Evolutionary conservation across 306 rosid species (phyloP).

Genomic region (Spatholobus suberectus): DNA sequence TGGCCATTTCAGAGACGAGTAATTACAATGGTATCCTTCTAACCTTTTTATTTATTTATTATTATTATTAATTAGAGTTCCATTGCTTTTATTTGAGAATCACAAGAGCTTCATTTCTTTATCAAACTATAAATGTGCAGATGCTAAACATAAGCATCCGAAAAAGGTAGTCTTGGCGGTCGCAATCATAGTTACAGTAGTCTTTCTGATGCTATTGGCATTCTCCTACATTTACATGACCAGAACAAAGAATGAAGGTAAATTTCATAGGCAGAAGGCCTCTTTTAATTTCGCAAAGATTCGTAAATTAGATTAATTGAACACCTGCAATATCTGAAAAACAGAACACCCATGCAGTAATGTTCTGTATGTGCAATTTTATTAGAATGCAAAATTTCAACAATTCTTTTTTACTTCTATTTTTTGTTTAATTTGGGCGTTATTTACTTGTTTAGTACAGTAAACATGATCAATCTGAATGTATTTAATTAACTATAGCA

Average conservation of each 20-base stretch:
- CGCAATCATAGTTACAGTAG: not conserved
- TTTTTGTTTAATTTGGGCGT: too few relatives aligned
- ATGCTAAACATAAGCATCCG: not conserved
- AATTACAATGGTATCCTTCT: too few relatives aligned
- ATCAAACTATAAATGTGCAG: not conserved
- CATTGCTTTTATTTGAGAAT: too few relatives aligned
- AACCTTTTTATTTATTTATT: not conserved
- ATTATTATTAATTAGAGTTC: not conserved
- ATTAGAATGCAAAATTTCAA: too few relatives aligned
- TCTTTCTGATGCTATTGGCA: not conserved
- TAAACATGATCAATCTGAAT: too few relatives aligned
- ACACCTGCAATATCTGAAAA: not conserved
- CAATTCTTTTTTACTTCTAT: too few relatives aligned
- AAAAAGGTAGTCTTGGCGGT: not conserved
- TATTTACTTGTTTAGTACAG: too few relatives aligned
- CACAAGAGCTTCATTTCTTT: not conserved
- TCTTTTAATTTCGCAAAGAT: too few relatives aligned
- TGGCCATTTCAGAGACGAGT: not conserved
- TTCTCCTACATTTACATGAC: not conserved
- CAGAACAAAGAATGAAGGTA: slow-evolving; percentile 22
- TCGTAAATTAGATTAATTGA: not conserved
- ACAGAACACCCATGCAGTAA: not conserved
- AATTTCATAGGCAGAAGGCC: not conserved
- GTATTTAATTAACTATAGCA: too few relatives aligned
- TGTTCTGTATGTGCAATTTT: too few relatives aligned